Evolutionary conservation across 1,139 yeast species (phyloP).

Genomic region (Pichia sp.): DNA sequence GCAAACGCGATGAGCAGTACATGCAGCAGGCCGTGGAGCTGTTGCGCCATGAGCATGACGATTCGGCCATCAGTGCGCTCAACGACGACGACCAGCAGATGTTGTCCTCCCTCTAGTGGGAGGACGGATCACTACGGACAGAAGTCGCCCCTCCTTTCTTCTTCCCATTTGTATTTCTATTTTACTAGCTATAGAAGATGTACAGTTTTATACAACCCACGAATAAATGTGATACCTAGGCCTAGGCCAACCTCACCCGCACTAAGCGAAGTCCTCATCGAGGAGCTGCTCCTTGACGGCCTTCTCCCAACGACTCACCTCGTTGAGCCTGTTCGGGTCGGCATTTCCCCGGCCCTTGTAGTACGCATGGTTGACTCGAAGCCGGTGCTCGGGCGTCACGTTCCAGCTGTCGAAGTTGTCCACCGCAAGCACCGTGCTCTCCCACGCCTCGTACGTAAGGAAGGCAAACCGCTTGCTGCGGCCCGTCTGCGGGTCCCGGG

Average conservation of each 20-base stretch:
- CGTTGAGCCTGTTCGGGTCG: not conserved
- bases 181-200: slow-evolving; percentile 1
- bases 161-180: not conserved
- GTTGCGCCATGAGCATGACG: not conserved
- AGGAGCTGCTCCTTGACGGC: slow-evolving; percentile 9
- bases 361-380: slow-evolving; percentile 13
- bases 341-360: slow-evolving; percentile 7
- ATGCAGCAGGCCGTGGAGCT: slow-evolving; percentile 19
- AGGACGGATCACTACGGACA: too few species aligned
- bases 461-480: slow-evolving; percentile 76
- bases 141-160: too few species aligned
- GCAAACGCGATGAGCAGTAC: slow-evolving; percentile 31
- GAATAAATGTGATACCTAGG: too few species aligned
- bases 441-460: slow-evolving; percentile 75
- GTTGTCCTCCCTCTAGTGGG: slow-evolving; percentile 1
- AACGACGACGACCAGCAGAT: not conserved
- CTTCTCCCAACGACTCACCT: slow-evolving; percentile 7
- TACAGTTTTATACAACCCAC: not conserved
- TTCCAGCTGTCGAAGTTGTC: slow-evolving; percentile 74
- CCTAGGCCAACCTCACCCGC: too few species aligned
- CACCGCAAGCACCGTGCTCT: slow-evolving; percentile 79
- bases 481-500: slow-evolving; percentile 67
- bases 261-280: slow-evolving; percentile 12
- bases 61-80: slow-evolving; percentile 1
- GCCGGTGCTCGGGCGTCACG: slow-evolving; percentile 4